These are phyloP conservation scores for Nannizziopsis arthrosporioides DNA, from an alignment of 2,329 filamentous ascomycete species.

Conservation along the genomic window DNA sequence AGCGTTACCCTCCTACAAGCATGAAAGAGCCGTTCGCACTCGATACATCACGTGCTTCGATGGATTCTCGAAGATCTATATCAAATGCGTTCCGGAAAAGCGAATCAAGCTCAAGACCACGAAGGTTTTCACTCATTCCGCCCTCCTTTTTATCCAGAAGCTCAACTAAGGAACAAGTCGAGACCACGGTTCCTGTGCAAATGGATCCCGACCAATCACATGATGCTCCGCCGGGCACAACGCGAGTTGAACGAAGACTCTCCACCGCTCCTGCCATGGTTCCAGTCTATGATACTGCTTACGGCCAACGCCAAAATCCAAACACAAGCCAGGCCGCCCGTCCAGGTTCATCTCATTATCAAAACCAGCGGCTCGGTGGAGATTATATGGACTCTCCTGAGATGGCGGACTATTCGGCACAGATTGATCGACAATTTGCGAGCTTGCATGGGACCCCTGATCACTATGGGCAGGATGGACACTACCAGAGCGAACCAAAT, in stretches of 20 bases:
- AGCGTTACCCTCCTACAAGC: slow-evolving; percentile 80
- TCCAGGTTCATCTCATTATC: slow-evolving; percentile 7
- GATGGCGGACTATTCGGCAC: slow-evolving; percentile 30
- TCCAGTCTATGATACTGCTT: slow-evolving; percentile 1
- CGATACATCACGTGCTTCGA: slow-evolving; percentile 50
- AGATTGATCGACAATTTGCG: slow-evolving; percentile 34
- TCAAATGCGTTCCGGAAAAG: slow-evolving; percentile 61
- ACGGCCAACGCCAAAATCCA: slow-evolving; percentile 8
- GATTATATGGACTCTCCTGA: slow-evolving; percentile 13
- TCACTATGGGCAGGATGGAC: slow-evolving; percentile 15
- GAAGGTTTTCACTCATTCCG: slow-evolving; percentile 61
- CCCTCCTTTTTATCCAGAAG: slow-evolving; percentile 53
- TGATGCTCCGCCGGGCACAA: slow-evolving; percentile 8
- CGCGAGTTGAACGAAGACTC: slow-evolving; percentile 21
- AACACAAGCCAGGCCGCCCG: slow-evolving; percentile 14
- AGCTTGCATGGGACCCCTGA: slow-evolving; percentile 28
- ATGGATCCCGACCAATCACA: slow-evolving; percentile 27
- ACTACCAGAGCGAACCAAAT: slow-evolving; percentile 23
- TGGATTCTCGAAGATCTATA: slow-evolving; percentile 64
- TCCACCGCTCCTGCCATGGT: slow-evolving; percentile 25
- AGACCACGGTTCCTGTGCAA: slow-evolving; percentile 30
- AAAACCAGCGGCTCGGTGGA: neutral
- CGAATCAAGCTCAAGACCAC: slow-evolving; percentile 52
- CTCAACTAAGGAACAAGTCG: slow-evolving; percentile 42
- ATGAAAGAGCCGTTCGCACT: slow-evolving; percentile 53